phyloP scores from a whole-genome alignment of 129 eudicot genomes.

The Pittosporum tobira region DNA sequence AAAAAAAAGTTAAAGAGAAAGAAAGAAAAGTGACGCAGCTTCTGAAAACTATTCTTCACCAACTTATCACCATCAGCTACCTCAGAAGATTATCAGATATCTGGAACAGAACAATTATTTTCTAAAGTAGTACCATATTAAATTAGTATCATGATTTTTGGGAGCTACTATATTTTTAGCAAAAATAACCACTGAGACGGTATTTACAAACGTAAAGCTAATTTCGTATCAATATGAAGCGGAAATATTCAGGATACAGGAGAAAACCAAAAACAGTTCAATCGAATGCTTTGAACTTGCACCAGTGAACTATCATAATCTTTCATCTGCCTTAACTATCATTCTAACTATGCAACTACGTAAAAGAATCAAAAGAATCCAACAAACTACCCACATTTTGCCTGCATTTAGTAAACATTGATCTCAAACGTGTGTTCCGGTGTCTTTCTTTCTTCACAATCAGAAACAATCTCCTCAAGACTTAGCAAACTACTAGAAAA shows the following conservation, averaged over 20 bases:
- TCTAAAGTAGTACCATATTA: not conserved
- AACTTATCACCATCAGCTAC: not conserved
- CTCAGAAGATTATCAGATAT: not conserved
- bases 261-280: constrained; percentile 18
- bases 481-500: constrained; percentile 57
- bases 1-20: not conserved
- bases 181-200: not conserved
- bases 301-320: constrained; percentile 6
- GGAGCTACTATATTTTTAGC: not conserved
- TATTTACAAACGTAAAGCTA: not conserved
- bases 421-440: constrained; percentile 18
- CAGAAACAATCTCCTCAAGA: constrained; percentile 51
- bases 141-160: not conserved
- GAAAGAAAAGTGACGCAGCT: too few relatives aligned
- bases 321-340: constrained; percentile 2
- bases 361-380: constrained; percentile 16
- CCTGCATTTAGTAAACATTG: constrained; percentile 16
- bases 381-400: not conserved
- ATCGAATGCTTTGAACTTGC: constrained; percentile 23
- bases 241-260: constrained; percentile 6
- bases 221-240: not conserved
- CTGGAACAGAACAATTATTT: not conserved
- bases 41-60: not conserved
- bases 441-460: constrained; percentile 25
- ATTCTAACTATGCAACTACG: not conserved